Evolutionary conservation across 495 filamentous ascomycete species (phyloP).

Genomic region (Talaromyces trachyspermus): DNA sequence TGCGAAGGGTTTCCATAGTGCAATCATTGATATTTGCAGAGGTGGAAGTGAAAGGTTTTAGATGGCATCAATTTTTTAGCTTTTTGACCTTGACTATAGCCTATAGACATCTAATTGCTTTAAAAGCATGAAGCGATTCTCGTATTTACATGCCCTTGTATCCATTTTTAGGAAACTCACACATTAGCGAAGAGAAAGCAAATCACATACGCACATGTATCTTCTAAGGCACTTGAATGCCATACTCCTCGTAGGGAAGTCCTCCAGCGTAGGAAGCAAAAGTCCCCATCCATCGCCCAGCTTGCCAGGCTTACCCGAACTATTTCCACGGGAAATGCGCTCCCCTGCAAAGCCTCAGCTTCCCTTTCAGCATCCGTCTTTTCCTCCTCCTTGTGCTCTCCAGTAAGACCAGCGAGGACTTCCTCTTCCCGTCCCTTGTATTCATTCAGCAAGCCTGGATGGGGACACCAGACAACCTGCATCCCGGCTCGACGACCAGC

Average conservation of each 20-base stretch:
- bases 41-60: too few relatives aligned
- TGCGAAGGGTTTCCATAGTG: too few relatives aligned
- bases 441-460: slow-evolving; percentile 67
- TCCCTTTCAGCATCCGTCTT: slow-evolving; percentile 37
- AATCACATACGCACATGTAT: too few relatives aligned
- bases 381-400: slow-evolving; percentile 53
- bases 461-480: slow-evolving; percentile 90
- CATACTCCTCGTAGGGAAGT: slow-evolving; percentile 71
- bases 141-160: too few relatives aligned
- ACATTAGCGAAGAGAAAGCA: too few relatives aligned
- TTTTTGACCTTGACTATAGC: too few relatives aligned
- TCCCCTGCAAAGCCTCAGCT: slow-evolving; percentile 34
- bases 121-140: too few relatives aligned
- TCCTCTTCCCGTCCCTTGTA: slow-evolving; percentile 69
- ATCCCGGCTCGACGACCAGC: slow-evolving; percentile 87
- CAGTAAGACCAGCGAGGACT: slow-evolving; percentile 78
- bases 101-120: too few relatives aligned
- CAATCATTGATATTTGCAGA: too few relatives aligned
- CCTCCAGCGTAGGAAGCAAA: slow-evolving; percentile 51
- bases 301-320: slow-evolving; percentile 38
- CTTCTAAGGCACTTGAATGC: slow-evolving; percentile 39
- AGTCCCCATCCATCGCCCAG: slow-evolving; percentile 69
- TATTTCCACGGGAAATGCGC: slow-evolving; percentile 28
- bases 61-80: too few relatives aligned
- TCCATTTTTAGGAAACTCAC: too few relatives aligned